Evolutionary conservation across 2,329 filamentous ascomycete species (phyloP).

Genomic region (Ascochyta viciae-villosae): DNA sequence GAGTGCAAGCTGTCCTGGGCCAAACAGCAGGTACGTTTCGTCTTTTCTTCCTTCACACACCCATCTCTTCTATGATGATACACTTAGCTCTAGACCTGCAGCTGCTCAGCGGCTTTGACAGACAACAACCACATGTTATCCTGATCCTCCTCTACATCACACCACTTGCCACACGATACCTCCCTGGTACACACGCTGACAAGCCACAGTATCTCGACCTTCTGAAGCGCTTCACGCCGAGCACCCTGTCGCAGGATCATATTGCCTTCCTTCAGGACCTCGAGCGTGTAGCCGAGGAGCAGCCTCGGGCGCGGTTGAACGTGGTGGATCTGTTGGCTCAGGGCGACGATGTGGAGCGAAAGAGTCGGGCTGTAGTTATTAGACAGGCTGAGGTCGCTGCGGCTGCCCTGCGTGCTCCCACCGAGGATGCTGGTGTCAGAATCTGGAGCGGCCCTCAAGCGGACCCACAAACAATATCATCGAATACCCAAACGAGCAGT

Average conservation of each 20-base stretch:
- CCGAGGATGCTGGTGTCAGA: slow-evolving; percentile 42
- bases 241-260: slow-evolving; percentile 50
- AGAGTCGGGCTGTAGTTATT: slow-evolving; percentile 43
- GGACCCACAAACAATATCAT: slow-evolving; percentile 33
- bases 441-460: slow-evolving; percentile 52
- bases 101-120: slow-evolving; percentile 54
- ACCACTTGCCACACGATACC: slow-evolving; percentile 3
- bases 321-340: slow-evolving; percentile 47
- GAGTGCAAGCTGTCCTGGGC: slow-evolving; percentile 57
- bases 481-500: slow-evolving; percentile 42
- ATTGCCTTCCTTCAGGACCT: slow-evolving; percentile 49
- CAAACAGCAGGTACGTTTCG: slow-evolving; percentile 56
- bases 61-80: slow-evolving; percentile 51
- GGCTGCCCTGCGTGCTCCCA: slow-evolving; percentile 32
- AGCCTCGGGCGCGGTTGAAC: slow-evolving; percentile 32
- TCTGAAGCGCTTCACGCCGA: slow-evolving; percentile 49
- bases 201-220: slow-evolving; percentile 48
- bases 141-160: slow-evolving; percentile 40
- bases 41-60: slow-evolving; percentile 1
- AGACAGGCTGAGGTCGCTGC: slow-evolving; percentile 45
- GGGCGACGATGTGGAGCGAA: slow-evolving; percentile 44
- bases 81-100: slow-evolving; percentile 62
- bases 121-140: slow-evolving; percentile 53
- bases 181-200: slow-evolving; percentile 27
- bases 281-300: slow-evolving; percentile 43